Conservation (phyloP, 2,329 filamentous ascomycete species). For the Diplodia corticola region DNA sequence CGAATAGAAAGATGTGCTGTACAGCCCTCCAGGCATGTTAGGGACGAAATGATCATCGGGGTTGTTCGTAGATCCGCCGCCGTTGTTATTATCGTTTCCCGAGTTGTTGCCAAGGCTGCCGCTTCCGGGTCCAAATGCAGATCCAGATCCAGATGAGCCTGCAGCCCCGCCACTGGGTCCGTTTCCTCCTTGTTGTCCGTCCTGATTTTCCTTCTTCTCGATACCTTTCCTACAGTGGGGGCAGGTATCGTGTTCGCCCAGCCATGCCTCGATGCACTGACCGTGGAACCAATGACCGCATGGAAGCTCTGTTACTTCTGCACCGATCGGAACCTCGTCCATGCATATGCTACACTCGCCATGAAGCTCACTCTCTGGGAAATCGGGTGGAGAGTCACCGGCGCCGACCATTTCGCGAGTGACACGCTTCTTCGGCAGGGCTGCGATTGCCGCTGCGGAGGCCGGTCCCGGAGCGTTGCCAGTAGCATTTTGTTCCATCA, state of each 20-base stretch:
- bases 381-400: constrained; percentile 50
- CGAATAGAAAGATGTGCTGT: not conserved
- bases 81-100: not conserved
- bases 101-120: constrained; percentile 1
- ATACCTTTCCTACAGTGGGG: constrained; percentile 70
- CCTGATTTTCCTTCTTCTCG: constrained; percentile 29
- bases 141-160: constrained; percentile 15
- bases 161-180: not conserved
- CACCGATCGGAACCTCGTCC: constrained; percentile 72
- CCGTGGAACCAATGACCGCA: constrained; percentile 95
- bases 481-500: constrained; percentile 80
- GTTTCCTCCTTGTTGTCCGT: not conserved
- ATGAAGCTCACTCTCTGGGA: constrained; percentile 32
- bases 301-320: constrained; percentile 74
- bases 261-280: constrained; percentile 77
- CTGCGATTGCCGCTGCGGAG: constrained; percentile 69
- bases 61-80: not conserved
- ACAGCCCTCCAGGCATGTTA: constrained; percentile 16
- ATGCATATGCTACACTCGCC: constrained; percentile 95
- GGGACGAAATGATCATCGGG: not conserved
- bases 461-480: constrained; percentile 83
- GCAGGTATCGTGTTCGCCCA: constrained; percentile 89
- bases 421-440: constrained; percentile 70
- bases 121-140: not conserved
- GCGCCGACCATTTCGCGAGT: constrained; percentile 68